phyloP scores from a whole-genome alignment of 306 rosid genomes.

The Mucuna pruriens region DNA sequence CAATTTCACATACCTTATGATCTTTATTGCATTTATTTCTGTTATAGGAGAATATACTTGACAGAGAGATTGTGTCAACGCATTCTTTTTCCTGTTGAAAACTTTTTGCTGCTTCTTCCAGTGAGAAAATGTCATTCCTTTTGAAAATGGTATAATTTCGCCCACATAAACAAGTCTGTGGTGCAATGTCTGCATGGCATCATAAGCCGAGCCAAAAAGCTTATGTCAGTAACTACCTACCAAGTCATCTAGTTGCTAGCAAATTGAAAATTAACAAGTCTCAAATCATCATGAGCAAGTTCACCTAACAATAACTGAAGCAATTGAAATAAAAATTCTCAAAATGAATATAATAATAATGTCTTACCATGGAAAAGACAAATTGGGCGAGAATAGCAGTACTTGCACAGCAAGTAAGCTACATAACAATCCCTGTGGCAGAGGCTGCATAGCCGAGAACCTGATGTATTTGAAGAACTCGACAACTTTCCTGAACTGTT shows the following conservation, averaged over 20 bases:
- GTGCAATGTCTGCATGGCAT: constrained; percentile 31
- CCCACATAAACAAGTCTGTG: constrained; percentile 42
- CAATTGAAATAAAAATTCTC: neutral
- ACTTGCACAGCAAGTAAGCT: constrained; percentile 42
- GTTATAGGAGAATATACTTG: constrained; percentile 12
- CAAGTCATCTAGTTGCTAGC: neutral
- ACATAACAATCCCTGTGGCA: constrained; percentile 52
- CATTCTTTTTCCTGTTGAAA: constrained; percentile 37
- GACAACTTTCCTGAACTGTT: neutral
- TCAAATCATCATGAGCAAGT: neutral
- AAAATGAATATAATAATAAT: neutral
- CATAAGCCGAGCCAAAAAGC: neutral
- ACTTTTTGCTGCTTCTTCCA: constrained; percentile 43
- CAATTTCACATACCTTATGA: constrained; percentile 12
- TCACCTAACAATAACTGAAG: neutral
- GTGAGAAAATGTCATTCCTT: constrained; percentile 37
- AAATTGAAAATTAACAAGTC: neutral
- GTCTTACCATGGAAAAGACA: constrained; percentile 54
- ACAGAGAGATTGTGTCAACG: neutral
- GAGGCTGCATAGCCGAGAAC: constrained; percentile 31
- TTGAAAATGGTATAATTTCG: constrained; percentile 23
- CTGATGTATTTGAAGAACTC: constrained; percentile 24
- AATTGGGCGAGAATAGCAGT: constrained; percentile 43
- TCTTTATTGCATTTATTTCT: constrained; percentile 31
- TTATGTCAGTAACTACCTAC: neutral